Evolutionary conservation across 2,329 filamentous ascomycete species (phyloP).

Genomic region (Diplocarpon mali): DNA sequence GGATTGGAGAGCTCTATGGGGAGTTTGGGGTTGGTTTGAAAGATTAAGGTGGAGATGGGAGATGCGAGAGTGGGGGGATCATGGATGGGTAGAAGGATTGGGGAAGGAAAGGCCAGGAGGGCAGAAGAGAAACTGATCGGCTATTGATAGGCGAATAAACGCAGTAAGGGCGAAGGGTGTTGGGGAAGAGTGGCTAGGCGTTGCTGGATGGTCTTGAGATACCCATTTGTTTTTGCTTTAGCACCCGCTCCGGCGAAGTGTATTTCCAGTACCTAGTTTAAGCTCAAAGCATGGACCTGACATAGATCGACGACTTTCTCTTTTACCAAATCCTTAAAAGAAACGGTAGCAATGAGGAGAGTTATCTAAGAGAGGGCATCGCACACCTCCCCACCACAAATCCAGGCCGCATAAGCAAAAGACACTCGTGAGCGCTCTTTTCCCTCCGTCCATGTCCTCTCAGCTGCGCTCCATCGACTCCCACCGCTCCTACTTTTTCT

Average conservation of each 20-base stretch:
- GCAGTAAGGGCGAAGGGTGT: neutral
- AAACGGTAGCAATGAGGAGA: no score
- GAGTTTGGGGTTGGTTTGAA: constrained; percentile 27
- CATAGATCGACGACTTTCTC: no score
- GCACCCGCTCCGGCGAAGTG: no score
- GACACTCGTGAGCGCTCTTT: neutral
- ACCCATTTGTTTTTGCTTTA: constrained; percentile 16
- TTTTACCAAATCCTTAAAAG: no score
- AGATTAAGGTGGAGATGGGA: constrained; percentile 15
- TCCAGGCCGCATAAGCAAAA: no score
- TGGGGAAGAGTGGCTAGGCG: neutral
- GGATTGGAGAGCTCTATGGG: constrained; percentile 26
- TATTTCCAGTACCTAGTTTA: no score
- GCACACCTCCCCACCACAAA: no score
- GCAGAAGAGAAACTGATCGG: no score
- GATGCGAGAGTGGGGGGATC: neutral
- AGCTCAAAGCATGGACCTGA: no score
- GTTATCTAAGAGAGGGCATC: no score
- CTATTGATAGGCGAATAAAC: neutral
- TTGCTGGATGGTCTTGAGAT: constrained; percentile 10
- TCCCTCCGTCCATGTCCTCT: neutral
- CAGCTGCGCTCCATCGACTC: neutral
- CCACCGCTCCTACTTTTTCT: constrained; percentile 23
- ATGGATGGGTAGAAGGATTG: no score
- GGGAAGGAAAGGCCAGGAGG: neutral